Percentiles rank a stretch among this genome's conserved stretches.
phyloP scores from a whole-genome alignment of 1,139 yeast genomes.

The Kodamaea alishanica region DNA sequence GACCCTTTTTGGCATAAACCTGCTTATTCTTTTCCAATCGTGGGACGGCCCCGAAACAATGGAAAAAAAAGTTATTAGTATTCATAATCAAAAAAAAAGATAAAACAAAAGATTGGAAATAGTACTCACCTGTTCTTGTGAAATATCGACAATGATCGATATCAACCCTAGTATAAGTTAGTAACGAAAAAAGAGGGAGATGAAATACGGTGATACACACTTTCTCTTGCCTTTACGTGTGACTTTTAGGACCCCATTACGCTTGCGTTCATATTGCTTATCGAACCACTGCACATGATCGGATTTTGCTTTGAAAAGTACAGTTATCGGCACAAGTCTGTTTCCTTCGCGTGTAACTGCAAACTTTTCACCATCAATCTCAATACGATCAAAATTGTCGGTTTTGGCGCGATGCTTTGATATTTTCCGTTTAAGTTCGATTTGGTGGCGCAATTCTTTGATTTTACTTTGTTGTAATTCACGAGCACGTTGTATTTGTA shows the following conservation, averaged over 20 bases:
- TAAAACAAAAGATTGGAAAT: slow-evolving; percentile 1
- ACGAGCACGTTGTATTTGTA: slow-evolving; percentile 13
- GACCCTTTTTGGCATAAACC: slow-evolving; percentile 54
- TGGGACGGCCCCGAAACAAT: slow-evolving; percentile 16
- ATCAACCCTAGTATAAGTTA: slow-evolving; percentile 16
- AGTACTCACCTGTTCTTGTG: slow-evolving; percentile 39
- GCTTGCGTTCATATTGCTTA: slow-evolving; percentile 12
- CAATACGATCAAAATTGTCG: slow-evolving; percentile 37
- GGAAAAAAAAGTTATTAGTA: slow-evolving; percentile 13
- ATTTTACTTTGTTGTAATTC: slow-evolving; percentile 15
- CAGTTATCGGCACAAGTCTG: slow-evolving; percentile 28
- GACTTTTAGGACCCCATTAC: slow-evolving; percentile 29
- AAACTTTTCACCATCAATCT: slow-evolving; percentile 29
- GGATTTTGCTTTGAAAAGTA: slow-evolving; percentile 10
- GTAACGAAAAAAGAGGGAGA: slow-evolving; percentile 8
- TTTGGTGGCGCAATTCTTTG: slow-evolving; percentile 7
- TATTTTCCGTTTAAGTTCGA: slow-evolving; percentile 16
- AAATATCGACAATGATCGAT: slow-evolving; percentile 37
- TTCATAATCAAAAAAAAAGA: slow-evolving; percentile 1
- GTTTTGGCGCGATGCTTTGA: slow-evolving; percentile 25
- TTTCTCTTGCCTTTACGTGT: slow-evolving; percentile 8
- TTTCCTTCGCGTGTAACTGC: slow-evolving; percentile 36
- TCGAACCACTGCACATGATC: slow-evolving; percentile 9
- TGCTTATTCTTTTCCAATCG: slow-evolving; percentile 12
- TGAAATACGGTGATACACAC: slow-evolving; percentile 6